A percentile compares a stretch with the other conserved stretches of the same genome.
phyloP scores from a whole-genome alignment of 2,329 filamentous ascomycete species.

The Ophiosphaerella korrae region DNA sequence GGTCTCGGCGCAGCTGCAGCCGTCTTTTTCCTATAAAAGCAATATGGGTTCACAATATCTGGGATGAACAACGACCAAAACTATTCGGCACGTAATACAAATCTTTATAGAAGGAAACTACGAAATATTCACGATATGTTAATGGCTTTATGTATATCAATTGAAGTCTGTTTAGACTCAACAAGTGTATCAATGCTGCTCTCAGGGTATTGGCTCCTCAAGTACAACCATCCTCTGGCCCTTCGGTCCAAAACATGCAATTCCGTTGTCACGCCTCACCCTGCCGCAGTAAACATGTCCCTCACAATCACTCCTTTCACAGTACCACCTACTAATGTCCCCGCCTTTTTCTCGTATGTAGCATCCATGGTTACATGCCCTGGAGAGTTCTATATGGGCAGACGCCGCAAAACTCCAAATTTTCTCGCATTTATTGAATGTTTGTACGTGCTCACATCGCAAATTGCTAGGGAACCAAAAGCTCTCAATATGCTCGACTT shows the following conservation, averaged over 20 bases:
- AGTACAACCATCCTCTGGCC: constrained; percentile 32
- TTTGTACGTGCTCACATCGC: constrained; percentile 28
- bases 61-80: neutral
- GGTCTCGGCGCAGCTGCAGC: constrained; percentile 36
- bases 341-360: constrained; percentile 38
- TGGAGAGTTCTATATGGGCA: neutral
- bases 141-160: neutral
- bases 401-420: no score
- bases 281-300: constrained; percentile 32
- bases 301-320: constrained; percentile 26
- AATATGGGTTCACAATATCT: no score
- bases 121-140: neutral
- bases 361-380: constrained; percentile 24
- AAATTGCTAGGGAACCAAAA: constrained; percentile 20
- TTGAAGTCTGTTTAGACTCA: no score
- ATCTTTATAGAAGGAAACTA: neutral
- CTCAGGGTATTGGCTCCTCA: neutral
- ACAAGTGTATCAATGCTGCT: no score
- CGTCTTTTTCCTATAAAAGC: constrained; percentile 29
- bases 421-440: no score
- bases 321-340: constrained; percentile 14
- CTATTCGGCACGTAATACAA: neutral
- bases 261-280: constrained; percentile 14
- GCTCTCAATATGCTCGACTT: constrained; percentile 15
- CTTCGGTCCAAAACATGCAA: constrained; percentile 36